Evolutionary conservation across 148 eudicot species (phyloP).

Genomic region (Fallopia convolvulus): DNA sequence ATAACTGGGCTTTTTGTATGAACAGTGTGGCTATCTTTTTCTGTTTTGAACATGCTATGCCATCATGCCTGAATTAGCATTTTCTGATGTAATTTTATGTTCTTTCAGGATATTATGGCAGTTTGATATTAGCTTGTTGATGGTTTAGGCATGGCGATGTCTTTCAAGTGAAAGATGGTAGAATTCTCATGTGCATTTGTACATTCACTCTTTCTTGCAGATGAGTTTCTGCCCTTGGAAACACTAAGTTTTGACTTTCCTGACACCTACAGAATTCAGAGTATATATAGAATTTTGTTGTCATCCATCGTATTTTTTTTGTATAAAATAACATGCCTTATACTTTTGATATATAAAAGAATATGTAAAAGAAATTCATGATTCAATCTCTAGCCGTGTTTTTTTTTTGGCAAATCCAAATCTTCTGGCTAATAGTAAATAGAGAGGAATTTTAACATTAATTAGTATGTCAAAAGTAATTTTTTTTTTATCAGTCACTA

Average conservation of each 20-base stretch:
- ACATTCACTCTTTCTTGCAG: constrained; percentile 70
- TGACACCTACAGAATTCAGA: constrained; percentile 20
- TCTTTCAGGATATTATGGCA: constrained; percentile 1
- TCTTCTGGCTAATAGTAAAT: background rate
- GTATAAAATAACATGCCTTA: constrained; percentile 32
- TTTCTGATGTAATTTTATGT: background rate
- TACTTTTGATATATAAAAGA: constrained; percentile 14
- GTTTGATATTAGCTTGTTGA: constrained; percentile 6
- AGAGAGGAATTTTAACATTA: background rate
- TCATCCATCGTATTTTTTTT: constrained; percentile 15
- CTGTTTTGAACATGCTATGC: background rate
- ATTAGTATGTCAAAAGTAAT: background rate
- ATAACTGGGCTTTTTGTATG: background rate
- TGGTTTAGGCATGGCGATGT: background rate
- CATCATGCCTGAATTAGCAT: background rate
- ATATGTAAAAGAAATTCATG: constrained; percentile 13
- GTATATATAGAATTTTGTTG: constrained; percentile 7
- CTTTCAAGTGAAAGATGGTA: constrained; percentile 7
- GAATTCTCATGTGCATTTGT: constrained; percentile 40
- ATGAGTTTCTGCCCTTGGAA: constrained; percentile 92
- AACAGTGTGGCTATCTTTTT: background rate
- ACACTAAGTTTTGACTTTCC: constrained; percentile 44
- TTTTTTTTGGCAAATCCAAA: background rate
- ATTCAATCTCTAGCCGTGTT: background rate
- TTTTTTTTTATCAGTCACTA: background rate